These are phyloP conservation scores for Pholiota microspora DNA, from an alignment of 768 basidiomycete genomes.

Conservation along the genomic window DNA sequence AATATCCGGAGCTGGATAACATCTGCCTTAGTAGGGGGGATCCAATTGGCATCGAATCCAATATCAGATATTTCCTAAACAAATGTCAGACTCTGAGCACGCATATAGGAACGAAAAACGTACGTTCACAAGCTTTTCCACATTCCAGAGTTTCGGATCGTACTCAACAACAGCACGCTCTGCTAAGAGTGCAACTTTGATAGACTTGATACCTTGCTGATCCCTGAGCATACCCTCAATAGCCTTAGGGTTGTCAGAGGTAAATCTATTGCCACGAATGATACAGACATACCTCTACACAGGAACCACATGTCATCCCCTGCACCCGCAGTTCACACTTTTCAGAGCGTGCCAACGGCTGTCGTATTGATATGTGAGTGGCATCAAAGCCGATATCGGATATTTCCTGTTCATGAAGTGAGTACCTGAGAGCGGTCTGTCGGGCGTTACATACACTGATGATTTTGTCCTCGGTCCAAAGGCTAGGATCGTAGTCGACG, in stretches of 20 bases:
- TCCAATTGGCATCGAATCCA: constrained; percentile 84
- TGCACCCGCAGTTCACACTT: constrained; percentile 80
- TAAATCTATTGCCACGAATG: background rate
- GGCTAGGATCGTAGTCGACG: constrained; percentile 80
- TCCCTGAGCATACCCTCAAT: constrained; percentile 82
- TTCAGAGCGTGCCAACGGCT: constrained; percentile 25
- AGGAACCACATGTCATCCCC: constrained; percentile 89
- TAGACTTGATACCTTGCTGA: constrained; percentile 85
- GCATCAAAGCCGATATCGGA: constrained; percentile 4
- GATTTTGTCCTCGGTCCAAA: constrained; percentile 81
- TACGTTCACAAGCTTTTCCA: constrained; percentile 76
- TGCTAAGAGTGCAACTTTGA: constrained; percentile 96
- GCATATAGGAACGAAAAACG: constrained; percentile 23
- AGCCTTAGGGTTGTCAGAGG: constrained; percentile 39
- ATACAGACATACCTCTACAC: constrained; percentile 64
- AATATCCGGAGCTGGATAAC: constrained; percentile 75
- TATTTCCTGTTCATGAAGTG: background rate
- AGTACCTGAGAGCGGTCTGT: no score
- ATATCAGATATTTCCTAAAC: constrained; percentile 87
- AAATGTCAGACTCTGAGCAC: background rate
- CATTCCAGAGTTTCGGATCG: constrained; percentile 77
- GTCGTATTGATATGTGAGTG: background rate
- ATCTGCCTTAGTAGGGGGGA: constrained; percentile 65
- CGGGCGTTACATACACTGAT: constrained; percentile 57
- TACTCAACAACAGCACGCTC: constrained; percentile 92